Percentiles rank a stretch among this genome's conserved stretches.
Conservation (phyloP, 768 basidiomycete genomes). For the Mycena sanguinolenta region DNA sequence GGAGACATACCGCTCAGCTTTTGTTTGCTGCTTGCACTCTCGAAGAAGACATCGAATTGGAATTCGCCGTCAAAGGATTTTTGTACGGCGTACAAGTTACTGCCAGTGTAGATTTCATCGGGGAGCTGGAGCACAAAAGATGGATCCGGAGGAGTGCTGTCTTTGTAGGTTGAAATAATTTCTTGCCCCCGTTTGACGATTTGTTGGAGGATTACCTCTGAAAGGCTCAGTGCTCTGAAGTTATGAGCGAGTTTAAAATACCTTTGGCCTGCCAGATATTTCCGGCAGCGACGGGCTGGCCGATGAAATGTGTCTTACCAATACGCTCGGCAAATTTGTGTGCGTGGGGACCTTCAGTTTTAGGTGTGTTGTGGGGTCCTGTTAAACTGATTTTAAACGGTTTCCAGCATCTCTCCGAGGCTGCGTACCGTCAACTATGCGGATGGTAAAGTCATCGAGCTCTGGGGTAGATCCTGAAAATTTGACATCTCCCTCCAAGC, state of each 20-base stretch:
- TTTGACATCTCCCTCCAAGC: constrained; percentile 76
- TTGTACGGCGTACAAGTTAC: constrained; percentile 90
- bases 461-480: constrained; percentile 83
- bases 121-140: constrained; percentile 83
- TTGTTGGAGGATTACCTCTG: constrained; percentile 75
- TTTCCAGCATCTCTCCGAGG: not conserved
- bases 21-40: constrained; percentile 77
- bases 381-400: constrained; percentile 17
- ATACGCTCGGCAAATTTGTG: constrained; percentile 70
- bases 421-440: constrained; percentile 78
- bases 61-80: constrained; percentile 88
- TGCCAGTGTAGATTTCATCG: constrained; percentile 77
- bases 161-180: constrained; percentile 67
- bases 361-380: constrained; percentile 72
- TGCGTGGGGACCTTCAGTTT: constrained; percentile 69
- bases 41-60: constrained; percentile 91
- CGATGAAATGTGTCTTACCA: constrained; percentile 80
- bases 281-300: constrained; percentile 70
- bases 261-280: constrained; percentile 91
- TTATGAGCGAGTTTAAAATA: constrained; percentile 40
- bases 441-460: constrained; percentile 85
- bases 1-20: constrained; percentile 67
- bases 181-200: constrained; percentile 71
- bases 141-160: constrained; percentile 75
- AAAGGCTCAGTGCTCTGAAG: constrained; percentile 8